Conservation (phyloP, 345 rosid species). For the Salix arbutifolia region DNA sequence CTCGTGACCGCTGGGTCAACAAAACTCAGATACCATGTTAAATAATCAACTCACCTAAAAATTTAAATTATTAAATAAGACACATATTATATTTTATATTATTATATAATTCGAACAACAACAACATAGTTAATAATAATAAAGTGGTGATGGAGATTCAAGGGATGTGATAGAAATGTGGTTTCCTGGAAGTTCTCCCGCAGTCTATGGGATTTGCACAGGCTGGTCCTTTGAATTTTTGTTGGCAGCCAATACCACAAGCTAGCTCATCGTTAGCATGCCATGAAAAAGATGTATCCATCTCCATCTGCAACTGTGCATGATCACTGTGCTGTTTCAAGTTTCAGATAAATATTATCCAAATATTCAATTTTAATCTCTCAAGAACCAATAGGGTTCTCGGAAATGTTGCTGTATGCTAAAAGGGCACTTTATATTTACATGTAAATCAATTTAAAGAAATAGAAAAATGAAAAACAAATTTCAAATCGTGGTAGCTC, state of each 20-base stretch:
- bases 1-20: no score
- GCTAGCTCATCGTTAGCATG: slow-evolving; percentile 10
- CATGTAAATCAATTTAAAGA: not conserved
- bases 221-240: slow-evolving; percentile 28
- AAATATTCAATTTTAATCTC: not conserved
- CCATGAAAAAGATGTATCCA: slow-evolving; percentile 5
- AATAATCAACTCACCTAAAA: no score
- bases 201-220: slow-evolving; percentile 44
- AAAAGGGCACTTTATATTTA: not conserved
- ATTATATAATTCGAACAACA: no score
- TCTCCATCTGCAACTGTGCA: slow-evolving; percentile 10
- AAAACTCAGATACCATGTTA: no score
- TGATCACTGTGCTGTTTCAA: not conserved
- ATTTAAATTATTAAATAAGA: no score
- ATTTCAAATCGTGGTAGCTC: no score
- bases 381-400: not conserved
- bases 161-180: slow-evolving; percentile 19
- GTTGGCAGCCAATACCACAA: not conserved
- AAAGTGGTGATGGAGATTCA: not conserved
- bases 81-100: no score
- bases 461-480: no score
- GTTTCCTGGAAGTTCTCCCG: slow-evolving; percentile 21
- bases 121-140: no score
- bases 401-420: not conserved
- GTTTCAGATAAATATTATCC: not conserved